phyloP scores from a whole-genome alignment of 441 rosid genomes.

The Hura crepitans region DNA sequence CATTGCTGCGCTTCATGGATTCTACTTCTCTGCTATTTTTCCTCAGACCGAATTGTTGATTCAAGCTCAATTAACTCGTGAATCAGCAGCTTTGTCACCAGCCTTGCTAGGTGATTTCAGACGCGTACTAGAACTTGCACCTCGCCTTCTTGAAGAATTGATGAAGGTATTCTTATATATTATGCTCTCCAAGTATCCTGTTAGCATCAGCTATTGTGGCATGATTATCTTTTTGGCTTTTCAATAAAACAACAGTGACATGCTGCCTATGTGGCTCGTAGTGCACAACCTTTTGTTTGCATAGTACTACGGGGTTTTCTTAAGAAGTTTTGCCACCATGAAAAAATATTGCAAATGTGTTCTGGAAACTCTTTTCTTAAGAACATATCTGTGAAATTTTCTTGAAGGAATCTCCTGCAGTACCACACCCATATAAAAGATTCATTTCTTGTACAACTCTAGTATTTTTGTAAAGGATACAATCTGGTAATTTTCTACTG shows the following conservation, averaged over 20 bases:
- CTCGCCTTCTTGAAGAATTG: constrained; percentile 94
- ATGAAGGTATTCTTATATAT: constrained; percentile 58
- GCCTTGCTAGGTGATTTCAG: constrained; percentile 75
- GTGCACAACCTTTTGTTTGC: neutral
- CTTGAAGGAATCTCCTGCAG: neutral
- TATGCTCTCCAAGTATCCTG: constrained; percentile 15
- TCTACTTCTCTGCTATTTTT: constrained; percentile 20
- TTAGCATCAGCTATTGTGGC: constrained; percentile 9
- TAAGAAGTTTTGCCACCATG: neutral
- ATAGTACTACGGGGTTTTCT: neutral
- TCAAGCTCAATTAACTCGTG: constrained; percentile 92
- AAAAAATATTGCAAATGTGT: neutral
- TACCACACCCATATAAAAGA: neutral
- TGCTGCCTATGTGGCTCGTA: neutral
- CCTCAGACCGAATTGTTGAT: constrained; percentile 92
- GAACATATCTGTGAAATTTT: neutral
- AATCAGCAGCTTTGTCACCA: constrained; percentile 68
- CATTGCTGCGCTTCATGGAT: constrained; percentile 14
- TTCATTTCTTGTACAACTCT: neutral
- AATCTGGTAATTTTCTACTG: neutral
- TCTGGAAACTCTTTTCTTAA: neutral
- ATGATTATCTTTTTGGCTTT: neutral
- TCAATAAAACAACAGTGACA: neutral
- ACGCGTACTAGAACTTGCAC: constrained; percentile 90
- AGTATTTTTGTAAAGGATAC: neutral